Evolutionary conservation across 371 early-diverging fungal genomes (phyloP).

Genomic region (Hamiltosporidium magnivora): DNA sequence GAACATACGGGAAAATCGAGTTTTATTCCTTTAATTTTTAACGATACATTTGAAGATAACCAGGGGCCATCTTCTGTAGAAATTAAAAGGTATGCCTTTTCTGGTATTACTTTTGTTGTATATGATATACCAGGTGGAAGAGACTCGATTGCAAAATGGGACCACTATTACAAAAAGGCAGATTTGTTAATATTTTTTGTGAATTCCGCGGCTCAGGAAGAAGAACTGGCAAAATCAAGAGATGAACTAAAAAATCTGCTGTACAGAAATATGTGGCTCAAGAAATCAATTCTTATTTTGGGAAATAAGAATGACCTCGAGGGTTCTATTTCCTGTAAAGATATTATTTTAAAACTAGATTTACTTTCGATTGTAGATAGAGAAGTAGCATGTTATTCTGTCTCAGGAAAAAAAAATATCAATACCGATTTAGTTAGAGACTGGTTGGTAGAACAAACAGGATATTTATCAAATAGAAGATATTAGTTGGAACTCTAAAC

Average conservation of each 20-base stretch:
- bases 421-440: conserved; percentile 37
- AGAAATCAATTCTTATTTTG: conserved; percentile 36
- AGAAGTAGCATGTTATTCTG: conserved; percentile 52
- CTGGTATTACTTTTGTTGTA: conserved; percentile 18
- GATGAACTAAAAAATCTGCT: conserved; percentile 29
- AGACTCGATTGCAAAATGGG: conserved; percentile 20
- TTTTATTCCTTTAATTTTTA: conserved; percentile 21
- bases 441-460: conserved; percentile 43
- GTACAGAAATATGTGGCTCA: conserved; percentile 34
- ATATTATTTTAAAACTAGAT: conserved; percentile 32
- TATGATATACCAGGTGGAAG: conserved; percentile 42
- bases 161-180: conserved; percentile 33
- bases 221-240: conserved; percentile 16
- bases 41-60: conserved; percentile 12
- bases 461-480: neutral
- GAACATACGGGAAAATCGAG: conserved; percentile 38
- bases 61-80: conserved; percentile 2
- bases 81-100: conserved; percentile 13
- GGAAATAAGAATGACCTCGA: conserved; percentile 49
- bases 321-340: conserved; percentile 23
- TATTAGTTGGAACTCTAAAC: too few species aligned
- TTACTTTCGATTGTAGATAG: conserved; percentile 34
- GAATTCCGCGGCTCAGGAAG: conserved; percentile 11
- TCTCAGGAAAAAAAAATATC: conserved; percentile 34
- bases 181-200: conserved; percentile 43